Evolutionary conservation across 306 rosid genomes (phyloP).

Genomic region (Corylus avellana): DNA sequence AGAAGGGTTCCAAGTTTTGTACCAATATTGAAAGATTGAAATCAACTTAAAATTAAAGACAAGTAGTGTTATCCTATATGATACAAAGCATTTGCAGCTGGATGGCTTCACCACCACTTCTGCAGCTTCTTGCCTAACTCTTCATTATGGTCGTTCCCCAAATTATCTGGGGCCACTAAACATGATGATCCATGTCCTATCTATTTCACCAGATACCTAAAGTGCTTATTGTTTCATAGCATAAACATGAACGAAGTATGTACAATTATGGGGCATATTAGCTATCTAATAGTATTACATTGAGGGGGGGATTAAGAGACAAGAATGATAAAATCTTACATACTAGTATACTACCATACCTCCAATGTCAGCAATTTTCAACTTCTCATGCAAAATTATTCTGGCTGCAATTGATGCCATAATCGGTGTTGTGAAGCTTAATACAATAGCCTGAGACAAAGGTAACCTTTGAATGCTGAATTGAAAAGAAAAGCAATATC

Average conservation of each 20-base stretch:
- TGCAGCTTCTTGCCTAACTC: background rate
- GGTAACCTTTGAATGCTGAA: slow-evolving; percentile 82
- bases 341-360: slow-evolving; percentile 51
- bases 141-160: background rate
- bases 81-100: background rate
- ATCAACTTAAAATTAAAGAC: background rate
- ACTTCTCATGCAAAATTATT: slow-evolving; percentile 63
- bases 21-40: background rate
- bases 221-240: background rate
- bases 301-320: background rate
- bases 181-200: background rate
- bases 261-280: background rate
- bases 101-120: slow-evolving; percentile 1
- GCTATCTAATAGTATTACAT: background rate
- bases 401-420: slow-evolving; percentile 79
- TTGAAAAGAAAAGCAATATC: slow-evolving; percentile 16
- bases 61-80: background rate
- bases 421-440: slow-evolving; percentile 67
- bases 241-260: background rate
- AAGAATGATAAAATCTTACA: slow-evolving; percentile 8
- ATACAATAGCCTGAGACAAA: slow-evolving; percentile 64
- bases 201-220: background rate
- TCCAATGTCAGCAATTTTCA: slow-evolving; percentile 58
- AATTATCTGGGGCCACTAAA: slow-evolving; percentile 8
- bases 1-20: background rate